phyloP scores from a whole-genome alignment of 1,139 yeast species.

The Protomyces pachydermus region DNA sequence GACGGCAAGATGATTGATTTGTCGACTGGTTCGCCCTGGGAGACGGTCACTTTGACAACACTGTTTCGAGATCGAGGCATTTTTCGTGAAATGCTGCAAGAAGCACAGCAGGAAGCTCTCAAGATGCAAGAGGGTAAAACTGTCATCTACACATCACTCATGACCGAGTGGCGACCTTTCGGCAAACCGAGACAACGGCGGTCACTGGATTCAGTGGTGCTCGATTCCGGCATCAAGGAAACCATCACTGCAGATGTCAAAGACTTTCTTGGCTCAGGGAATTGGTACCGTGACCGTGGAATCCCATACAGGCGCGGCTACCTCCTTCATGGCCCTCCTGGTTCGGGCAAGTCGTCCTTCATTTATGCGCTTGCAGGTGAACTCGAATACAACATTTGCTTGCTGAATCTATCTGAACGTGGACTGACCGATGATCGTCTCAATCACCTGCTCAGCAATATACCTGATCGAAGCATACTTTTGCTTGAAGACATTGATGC shows the following conservation, averaged over 20 bases:
- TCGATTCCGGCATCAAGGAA: constrained; percentile 70
- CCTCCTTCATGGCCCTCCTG: constrained; percentile 93
- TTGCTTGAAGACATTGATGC: constrained; percentile 92
- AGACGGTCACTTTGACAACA: constrained; percentile 88
- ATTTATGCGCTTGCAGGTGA: constrained; percentile 97
- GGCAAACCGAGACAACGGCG: constrained; percentile 93
- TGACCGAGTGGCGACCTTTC: constrained; percentile 98
- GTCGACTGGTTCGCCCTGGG: constrained; percentile 91
- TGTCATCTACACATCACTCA: constrained; percentile 89
- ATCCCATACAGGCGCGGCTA: constrained; percentile 97
- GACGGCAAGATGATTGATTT: constrained; percentile 83
- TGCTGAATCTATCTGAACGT: constrained; percentile 80
- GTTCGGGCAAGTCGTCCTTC: constrained; percentile 92
- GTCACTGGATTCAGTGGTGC: constrained; percentile 73
- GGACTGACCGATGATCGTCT: constrained; percentile 90
- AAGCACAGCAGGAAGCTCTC: constrained; percentile 80
- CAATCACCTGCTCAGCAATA: constrained; percentile 91
- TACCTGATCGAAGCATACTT: constrained; percentile 82
- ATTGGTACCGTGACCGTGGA: constrained; percentile 93
- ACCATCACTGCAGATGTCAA: constrained; percentile 62
- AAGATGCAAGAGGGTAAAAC: constrained; percentile 88
- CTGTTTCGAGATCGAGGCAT: constrained; percentile 72
- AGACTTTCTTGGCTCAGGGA: constrained; percentile 72
- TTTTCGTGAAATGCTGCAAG: constrained; percentile 67
- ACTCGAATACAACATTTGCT: constrained; percentile 89